Evolutionary conservation across 148 eudicot species (phyloP), one percentile per base, ranked within the genome.

Genomic region (Camellia sinensis): DNA sequence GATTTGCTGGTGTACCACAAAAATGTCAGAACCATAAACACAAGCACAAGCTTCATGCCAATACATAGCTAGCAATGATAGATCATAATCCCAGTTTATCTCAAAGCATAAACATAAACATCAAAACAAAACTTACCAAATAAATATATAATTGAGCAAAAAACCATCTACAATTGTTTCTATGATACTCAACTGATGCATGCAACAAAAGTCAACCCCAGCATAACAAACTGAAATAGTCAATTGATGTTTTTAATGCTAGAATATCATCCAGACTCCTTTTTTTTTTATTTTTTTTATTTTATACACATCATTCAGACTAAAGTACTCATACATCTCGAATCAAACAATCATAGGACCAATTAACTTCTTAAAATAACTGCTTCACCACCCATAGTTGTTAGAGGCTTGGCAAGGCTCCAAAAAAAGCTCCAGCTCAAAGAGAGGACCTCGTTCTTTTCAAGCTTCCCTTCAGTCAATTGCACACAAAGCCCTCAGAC

Each of bases 1-100:
- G 11, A 75, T 73, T 82, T 54, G 72, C 88, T 86, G 83, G 44
- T 65, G 75, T 41, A 78, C 14, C 56, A 52, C 6, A 50, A 72
- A 70, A 71, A 71, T 14, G 8, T 66, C 15, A 66, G 45, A 44
- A 82, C 7, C 0, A 29, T 59, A 79, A 21, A 66, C 18, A 80
- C 13, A 74, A 53, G 71, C 60, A 60, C 64, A 74, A 80, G 64
- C 65, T 18, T 17, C 4, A 60, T 80, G 53, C 53, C 37, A 44
- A 3, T 63, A 22, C 54, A 46, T 46, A 37, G 70, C 37, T 29
- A 29, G 37, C 37, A 19, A 48, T 29, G 71, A 66, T 46, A 74
- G 48, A 29, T 8, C 14, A 14, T 14, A 11, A 59, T 60, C 48
- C 43, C 18, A 41, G 43, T 6, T 44, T 64, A 80, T 48, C 71